Conservation (phyloP, 805 yeast genomes). For the Candida mattraensis region DNA sequence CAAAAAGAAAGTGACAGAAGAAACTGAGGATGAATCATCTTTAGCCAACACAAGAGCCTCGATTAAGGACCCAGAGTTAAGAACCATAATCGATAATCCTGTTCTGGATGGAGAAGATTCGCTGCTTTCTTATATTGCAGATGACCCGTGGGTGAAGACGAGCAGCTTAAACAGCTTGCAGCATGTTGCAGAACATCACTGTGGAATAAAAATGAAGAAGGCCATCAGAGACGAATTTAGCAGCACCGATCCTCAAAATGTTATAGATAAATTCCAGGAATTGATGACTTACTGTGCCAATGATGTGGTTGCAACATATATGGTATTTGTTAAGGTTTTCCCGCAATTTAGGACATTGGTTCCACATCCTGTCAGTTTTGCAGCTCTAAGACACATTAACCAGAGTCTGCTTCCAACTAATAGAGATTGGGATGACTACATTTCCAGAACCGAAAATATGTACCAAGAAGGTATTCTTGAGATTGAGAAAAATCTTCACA, state of each 20-base stretch:
- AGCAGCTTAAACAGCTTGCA: slow-evolving; percentile 79
- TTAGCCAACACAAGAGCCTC: slow-evolving; percentile 22
- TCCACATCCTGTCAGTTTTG: slow-evolving; percentile 94
- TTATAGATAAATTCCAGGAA: slow-evolving; percentile 55
- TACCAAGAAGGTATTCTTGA: slow-evolving; percentile 58
- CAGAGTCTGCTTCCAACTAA: slow-evolving; percentile 79
- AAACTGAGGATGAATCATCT: slow-evolving; percentile 15
- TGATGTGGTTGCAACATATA: slow-evolving; percentile 77
- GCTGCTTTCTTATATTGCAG: slow-evolving; percentile 35
- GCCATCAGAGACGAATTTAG: slow-evolving; percentile 63
- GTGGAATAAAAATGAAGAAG: slow-evolving; percentile 68
- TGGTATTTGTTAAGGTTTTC: slow-evolving; percentile 63
- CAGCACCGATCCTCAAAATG: slow-evolving; percentile 49
- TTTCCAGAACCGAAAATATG: slow-evolving; percentile 63
- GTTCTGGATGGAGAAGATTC: slow-evolving; percentile 32
- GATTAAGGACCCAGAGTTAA: slow-evolving; percentile 26
- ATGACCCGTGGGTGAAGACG: slow-evolving; percentile 82
- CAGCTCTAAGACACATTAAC: slow-evolving; percentile 75
- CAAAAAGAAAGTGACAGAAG: slow-evolving; percentile 39
- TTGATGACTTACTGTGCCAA: slow-evolving; percentile 80
- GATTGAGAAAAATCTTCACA: slow-evolving; percentile 58
- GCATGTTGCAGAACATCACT: slow-evolving; percentile 77
- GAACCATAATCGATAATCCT: slow-evolving; percentile 29
- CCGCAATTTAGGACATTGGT: slow-evolving; percentile 67
- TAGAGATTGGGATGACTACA: slow-evolving; percentile 67